Evolutionary conservation across 2,329 filamentous ascomycete genomes (phyloP).

Genomic region (Colletotrichum camelliae): DNA sequence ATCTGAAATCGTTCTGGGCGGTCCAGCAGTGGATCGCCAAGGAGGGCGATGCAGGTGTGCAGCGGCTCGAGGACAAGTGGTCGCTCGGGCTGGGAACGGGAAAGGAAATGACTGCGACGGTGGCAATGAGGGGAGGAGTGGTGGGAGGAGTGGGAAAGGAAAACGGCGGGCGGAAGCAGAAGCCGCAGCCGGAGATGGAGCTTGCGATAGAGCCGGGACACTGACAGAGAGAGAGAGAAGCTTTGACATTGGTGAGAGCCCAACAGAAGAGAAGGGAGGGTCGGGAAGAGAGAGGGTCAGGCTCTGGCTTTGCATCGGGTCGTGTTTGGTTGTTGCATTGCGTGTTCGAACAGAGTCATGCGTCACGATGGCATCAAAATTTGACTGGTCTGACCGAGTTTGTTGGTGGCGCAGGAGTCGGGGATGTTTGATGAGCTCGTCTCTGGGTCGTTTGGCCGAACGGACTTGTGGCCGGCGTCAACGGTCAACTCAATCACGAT

Average conservation of each 20-base stretch:
- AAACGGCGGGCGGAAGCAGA: not conserved
- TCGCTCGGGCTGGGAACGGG: not conserved
- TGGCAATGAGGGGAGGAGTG: not conserved
- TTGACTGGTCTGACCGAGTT: not conserved
- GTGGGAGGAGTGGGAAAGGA: not conserved
- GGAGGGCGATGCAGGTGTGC: conserved; percentile 3
- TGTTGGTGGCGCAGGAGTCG: not conserved
- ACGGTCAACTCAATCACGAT: not conserved
- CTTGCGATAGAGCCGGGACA: not conserved
- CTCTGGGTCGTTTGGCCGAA: conserved; percentile 23
- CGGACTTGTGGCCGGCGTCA: conserved; percentile 11
- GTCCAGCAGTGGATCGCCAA: conserved; percentile 33
- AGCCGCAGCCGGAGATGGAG: not conserved
- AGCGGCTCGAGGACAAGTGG: conserved; percentile 15
- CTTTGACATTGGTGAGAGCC: not conserved
- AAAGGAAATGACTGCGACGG: not conserved
- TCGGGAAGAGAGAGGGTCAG: not conserved
- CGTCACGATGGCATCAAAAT: not conserved
- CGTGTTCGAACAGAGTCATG: conserved; percentile 1
- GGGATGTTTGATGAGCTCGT: conserved; percentile 31
- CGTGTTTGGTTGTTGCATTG: not conserved
- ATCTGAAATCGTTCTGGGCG: conserved; percentile 30
- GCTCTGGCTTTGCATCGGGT: not conserved
- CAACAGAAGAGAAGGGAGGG: not conserved
- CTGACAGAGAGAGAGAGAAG: not conserved